Percentiles rank a stretch among this genome's conserved stretches.
Evolutionary conservation across 345 rosid species (phyloP).

Genomic region (Litchi chinensis): DNA sequence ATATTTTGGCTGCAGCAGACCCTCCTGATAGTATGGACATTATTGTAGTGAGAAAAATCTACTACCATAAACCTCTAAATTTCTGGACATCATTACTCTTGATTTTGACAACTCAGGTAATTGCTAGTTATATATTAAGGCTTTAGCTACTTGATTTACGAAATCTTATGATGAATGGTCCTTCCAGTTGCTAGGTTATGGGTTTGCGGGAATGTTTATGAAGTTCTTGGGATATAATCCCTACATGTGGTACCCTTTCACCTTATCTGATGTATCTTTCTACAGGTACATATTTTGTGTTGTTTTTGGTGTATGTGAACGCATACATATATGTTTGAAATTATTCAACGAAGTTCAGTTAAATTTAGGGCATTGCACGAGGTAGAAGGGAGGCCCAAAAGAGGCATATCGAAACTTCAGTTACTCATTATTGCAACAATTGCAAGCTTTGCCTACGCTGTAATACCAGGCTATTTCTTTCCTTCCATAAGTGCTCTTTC

Average conservation of each 20-base stretch:
- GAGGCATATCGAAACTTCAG: constrained; percentile 21
- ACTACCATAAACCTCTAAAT: constrained; percentile 21
- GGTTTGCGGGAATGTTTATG: no score
- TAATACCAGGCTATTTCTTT: constrained; percentile 33
- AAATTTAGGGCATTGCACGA: constrained; percentile 34
- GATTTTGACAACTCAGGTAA: constrained; percentile 33
- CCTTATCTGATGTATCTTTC: constrained; percentile 35
- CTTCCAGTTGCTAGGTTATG: constrained; percentile 31
- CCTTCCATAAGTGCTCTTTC: constrained; percentile 25
- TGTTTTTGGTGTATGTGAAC: background rate
- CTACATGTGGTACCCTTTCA: constrained; percentile 39
- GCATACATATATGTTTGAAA: background rate
- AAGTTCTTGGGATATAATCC: constrained; percentile 12
- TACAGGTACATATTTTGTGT: constrained; percentile 14
- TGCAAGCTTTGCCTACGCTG: constrained; percentile 32
- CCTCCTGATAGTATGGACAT: constrained; percentile 15
- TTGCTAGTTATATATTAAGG: no score
- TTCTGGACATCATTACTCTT: constrained; percentile 24
- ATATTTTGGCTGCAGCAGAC: constrained; percentile 19
- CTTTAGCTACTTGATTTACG: no score
- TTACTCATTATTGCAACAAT: constrained; percentile 27
- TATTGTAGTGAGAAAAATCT: constrained; percentile 21
- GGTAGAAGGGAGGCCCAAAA: no score
- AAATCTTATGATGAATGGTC: no score
- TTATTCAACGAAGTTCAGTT: no score